Evolutionary conservation across 768 basidiomycete genomes (phyloP).

Genomic region (Kwoniella mangroviensis): DNA sequence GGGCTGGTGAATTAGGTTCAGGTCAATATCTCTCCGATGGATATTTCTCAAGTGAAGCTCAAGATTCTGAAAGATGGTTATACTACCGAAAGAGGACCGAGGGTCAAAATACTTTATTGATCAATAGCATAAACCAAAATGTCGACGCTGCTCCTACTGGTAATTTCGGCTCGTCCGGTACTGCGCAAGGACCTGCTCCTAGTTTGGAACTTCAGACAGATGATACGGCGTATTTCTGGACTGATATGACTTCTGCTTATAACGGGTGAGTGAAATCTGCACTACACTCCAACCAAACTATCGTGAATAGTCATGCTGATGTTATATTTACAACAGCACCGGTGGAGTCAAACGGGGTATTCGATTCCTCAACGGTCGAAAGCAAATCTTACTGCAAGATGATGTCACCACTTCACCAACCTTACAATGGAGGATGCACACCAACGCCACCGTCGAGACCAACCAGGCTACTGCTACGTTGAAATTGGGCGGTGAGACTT

Average conservation of each 20-base stretch:
- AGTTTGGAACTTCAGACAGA: conserved; percentile 67
- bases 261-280: conserved; percentile 42
- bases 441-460: conserved; percentile 76
- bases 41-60: conserved; percentile 79
- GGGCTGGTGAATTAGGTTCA: conserved; percentile 92
- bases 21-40: conserved; percentile 75
- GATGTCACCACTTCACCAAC: conserved; percentile 68
- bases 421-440: conserved; percentile 88
- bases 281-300: too few relatives aligned
- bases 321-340: too few relatives aligned
- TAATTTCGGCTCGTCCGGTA: conserved; percentile 64
- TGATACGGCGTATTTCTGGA: conserved; percentile 81
- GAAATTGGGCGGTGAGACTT: conserved; percentile 69
- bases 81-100: conserved; percentile 97
- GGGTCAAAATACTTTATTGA: conserved; percentile 91
- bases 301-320: too few relatives aligned
- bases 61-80: conserved; percentile 75
- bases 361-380: conserved; percentile 77
- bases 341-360: conserved; percentile 81
- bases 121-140: conserved; percentile 77
- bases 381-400: conserved; percentile 90
- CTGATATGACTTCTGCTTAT: conserved; percentile 75
- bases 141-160: conserved; percentile 68
- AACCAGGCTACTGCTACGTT: conserved; percentile 73
- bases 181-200: conserved; percentile 80